These are phyloP conservation scores for Candida takata DNA, from an alignment of 805 yeast genomes.

Conservation along the genomic window DNA sequence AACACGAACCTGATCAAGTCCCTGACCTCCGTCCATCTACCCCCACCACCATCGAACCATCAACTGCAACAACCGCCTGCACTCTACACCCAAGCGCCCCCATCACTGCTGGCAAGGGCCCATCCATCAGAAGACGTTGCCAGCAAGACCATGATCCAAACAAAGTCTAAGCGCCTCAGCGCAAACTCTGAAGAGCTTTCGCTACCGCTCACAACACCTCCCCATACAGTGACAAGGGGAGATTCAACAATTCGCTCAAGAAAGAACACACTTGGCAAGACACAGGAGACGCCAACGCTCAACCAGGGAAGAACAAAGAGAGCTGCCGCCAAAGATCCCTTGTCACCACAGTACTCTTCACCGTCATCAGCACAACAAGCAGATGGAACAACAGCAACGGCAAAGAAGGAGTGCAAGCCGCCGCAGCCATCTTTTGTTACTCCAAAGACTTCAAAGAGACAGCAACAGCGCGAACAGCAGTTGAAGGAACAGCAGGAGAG, in stretches of 20 bases:
- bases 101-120: not conserved
- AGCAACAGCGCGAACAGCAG: conserved; percentile 6
- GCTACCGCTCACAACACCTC: conserved; percentile 23
- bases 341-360: conserved; percentile 25
- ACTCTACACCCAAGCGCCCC: not conserved
- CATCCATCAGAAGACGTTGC: not conserved
- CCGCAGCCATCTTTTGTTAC: conserved; percentile 19
- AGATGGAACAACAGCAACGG: not conserved
- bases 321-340: conserved; percentile 10
- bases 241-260: conserved; percentile 5
- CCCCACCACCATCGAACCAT: conserved; percentile 31
- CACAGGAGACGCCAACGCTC: conserved; percentile 22
- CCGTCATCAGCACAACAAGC: conserved; percentile 7
- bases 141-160: not conserved
- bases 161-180: conserved; percentile 8
- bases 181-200: conserved; percentile 9
- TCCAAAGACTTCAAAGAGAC: conserved; percentile 14
- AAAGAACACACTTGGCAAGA: conserved; percentile 12
- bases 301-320: conserved; percentile 17
- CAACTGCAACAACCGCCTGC: not conserved
- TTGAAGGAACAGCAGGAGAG: conserved; percentile 5
- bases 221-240: conserved; percentile 21
- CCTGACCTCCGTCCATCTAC: conserved; percentile 32
- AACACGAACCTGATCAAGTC: conserved; percentile 30
- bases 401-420: conserved; percentile 13